Evolutionary conservation across 331 rosid genomes (phyloP).

Genomic region (Stylosanthes scabra): DNA sequence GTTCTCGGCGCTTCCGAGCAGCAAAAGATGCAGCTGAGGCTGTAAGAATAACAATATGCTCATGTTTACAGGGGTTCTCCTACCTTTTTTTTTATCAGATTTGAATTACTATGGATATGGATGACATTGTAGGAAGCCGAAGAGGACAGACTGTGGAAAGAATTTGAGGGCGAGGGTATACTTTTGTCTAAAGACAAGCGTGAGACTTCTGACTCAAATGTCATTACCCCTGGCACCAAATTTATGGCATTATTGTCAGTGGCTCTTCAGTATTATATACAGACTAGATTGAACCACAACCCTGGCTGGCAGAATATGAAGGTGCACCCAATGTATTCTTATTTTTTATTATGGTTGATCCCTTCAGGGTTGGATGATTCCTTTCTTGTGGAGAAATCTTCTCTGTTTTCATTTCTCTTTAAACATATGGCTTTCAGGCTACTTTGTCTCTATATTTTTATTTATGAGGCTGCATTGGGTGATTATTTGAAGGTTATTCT

Average conservation of each 20-base stretch:
- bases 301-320: no score
- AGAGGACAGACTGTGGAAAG: constrained; percentile 43
- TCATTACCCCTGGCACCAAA: constrained; percentile 69
- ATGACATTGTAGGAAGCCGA: constrained; percentile 48
- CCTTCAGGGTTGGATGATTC: no score
- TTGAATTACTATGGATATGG: no score
- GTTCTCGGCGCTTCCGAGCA: constrained; percentile 48
- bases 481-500: constrained; percentile 46
- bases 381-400: no score
- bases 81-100: not conserved
- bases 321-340: no score
- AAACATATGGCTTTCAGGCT: no score
- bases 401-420: no score
- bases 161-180: constrained; percentile 53
- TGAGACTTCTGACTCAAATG: constrained; percentile 49
- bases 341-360: no score
- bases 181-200: constrained; percentile 49
- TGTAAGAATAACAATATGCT: constrained; percentile 53
- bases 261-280: constrained; percentile 40
- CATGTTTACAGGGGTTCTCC: constrained; percentile 34
- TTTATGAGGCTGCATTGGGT: no score
- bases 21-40: constrained; percentile 88
- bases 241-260: constrained; percentile 60
- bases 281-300: no score
- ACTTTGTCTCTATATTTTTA: no score